Evolutionary conservation across 2,329 filamentous ascomycete genomes (phyloP).

Genomic region (Scorias spongiosa): DNA sequence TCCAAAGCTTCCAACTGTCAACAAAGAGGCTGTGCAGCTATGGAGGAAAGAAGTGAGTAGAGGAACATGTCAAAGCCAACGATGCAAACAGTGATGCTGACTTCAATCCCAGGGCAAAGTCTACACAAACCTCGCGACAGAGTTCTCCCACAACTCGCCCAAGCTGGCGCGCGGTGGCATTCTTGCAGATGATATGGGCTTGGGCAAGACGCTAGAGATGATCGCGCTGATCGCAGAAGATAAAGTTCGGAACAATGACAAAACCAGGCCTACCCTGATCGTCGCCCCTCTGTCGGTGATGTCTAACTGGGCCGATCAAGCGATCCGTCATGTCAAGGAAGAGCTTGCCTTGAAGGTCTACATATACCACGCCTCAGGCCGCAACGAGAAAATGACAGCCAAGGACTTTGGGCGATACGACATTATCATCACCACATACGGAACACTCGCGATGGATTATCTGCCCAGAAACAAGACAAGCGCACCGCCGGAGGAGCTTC

Average conservation of each 20-base stretch:
- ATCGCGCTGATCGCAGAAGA: constrained; percentile 62
- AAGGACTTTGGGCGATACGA: constrained; percentile 50
- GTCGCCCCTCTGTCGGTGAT: constrained; percentile 72
- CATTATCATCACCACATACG: constrained; percentile 74
- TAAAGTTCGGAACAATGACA: background rate
- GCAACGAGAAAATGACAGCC: constrained; percentile 35
- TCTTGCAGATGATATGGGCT: constrained; percentile 81
- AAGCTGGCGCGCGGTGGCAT: constrained; percentile 65
- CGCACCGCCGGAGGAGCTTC: constrained; percentile 12
- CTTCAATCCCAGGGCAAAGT: constrained; percentile 7
- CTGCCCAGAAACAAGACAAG: constrained; percentile 32
- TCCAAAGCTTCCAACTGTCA: constrained; percentile 45
- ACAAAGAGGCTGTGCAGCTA: constrained; percentile 53
- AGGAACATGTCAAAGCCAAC: background rate
- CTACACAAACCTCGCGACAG: constrained; percentile 57
- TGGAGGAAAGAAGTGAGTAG: constrained; percentile 44
- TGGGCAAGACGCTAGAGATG: constrained; percentile 77
- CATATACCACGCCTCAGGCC: constrained; percentile 55
- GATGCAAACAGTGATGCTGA: constrained; percentile 14
- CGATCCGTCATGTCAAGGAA: constrained; percentile 52
- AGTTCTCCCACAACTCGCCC: constrained; percentile 48
- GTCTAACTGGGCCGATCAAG: constrained; percentile 80
- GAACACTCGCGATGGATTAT: constrained; percentile 55
- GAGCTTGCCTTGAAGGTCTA: constrained; percentile 51
- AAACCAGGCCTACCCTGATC: constrained; percentile 54